A percentile compares a stretch with the other conserved stretches of the same genome.
Conservation (phyloP, 2,329 filamentous ascomycete species). For the Cercospora sojina region DNA sequence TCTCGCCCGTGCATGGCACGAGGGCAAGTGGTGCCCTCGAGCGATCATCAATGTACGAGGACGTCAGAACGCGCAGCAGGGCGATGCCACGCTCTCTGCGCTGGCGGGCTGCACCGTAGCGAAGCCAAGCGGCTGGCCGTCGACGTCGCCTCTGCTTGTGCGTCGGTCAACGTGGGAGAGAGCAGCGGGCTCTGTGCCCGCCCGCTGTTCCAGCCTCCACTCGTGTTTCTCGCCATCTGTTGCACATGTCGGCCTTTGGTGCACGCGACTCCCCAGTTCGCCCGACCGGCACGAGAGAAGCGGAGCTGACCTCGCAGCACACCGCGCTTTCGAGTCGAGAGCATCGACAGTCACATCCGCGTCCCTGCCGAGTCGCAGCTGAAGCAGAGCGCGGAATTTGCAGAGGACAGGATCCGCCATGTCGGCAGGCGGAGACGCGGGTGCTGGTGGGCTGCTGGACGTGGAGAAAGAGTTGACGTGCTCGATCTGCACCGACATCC, state of each 20-base stretch:
- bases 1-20: neutral
- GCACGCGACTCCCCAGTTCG: neutral
- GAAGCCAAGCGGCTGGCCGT: neutral
- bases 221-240: neutral
- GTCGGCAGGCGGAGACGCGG: constrained; percentile 11
- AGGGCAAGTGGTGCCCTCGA: neutral
- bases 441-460: constrained; percentile 48
- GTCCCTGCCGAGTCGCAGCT: too few relatives aligned
- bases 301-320: constrained; percentile 15
- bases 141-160: constrained; percentile 1
- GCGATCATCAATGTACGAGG: neutral
- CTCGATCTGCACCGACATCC: constrained; percentile 89
- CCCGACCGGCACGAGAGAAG: neutral
- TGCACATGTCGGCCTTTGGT: neutral
- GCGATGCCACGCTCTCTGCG: constrained; percentile 8
- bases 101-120: constrained; percentile 4
- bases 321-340: neutral
- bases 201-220: neutral
- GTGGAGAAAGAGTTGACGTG: constrained; percentile 93
- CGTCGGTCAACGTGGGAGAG: neutral
- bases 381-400: too few relatives aligned
- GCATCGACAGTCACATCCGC: too few relatives aligned
- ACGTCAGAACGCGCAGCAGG: neutral
- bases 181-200: neutral
- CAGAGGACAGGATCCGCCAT: too few relatives aligned